These are phyloP conservation scores for Nicotiana tabacum DNA, from an alignment of 257 asterid genomes.

Conservation along the genomic window DNA sequence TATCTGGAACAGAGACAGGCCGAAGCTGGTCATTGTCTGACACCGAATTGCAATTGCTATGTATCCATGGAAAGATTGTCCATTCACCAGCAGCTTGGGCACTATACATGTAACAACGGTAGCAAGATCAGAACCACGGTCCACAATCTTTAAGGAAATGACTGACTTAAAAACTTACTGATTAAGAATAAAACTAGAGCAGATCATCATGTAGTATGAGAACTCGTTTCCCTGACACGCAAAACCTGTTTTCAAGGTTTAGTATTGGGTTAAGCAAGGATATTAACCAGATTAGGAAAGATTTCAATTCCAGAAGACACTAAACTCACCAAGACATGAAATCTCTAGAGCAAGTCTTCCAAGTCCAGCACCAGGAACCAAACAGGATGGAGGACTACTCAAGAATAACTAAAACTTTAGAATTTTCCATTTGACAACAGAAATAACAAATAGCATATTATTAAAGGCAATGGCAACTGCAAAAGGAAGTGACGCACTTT, in stretches of 20 bases:
- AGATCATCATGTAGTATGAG: conserved; percentile 99
- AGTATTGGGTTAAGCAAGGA: not conserved
- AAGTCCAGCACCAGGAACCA: conserved; percentile 99
- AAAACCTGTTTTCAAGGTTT: conserved; percentile 52
- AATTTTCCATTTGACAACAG: conserved; percentile 18
- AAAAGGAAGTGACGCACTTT: conserved; percentile 33
- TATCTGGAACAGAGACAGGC: conserved; percentile 76
- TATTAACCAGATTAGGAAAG: not conserved
- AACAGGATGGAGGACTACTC: conserved; percentile 78
- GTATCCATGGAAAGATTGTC: conserved; percentile 98
- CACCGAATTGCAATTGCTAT: conserved; percentile 85
- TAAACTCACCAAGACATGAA: conserved; percentile 71
- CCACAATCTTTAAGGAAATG: conserved; percentile 1
- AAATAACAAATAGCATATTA: not conserved
- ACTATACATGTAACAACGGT: conserved; percentile 29
- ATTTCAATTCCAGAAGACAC: not conserved
- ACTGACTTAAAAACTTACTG: conserved; percentile 41
- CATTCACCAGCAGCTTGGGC: conserved; percentile 71
- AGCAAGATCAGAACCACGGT: conserved; percentile 20
- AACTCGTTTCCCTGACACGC: conserved; percentile 95
- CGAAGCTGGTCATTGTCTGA: conserved; percentile 93
- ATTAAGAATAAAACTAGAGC: conserved; percentile 95
- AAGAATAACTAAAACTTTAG: conserved; percentile 25
- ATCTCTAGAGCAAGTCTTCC: conserved; percentile 97
- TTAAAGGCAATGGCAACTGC: not conserved